Conservation (phyloP, 2,329 filamentous ascomycete genomes). For the Penicillium sp. region DNA sequence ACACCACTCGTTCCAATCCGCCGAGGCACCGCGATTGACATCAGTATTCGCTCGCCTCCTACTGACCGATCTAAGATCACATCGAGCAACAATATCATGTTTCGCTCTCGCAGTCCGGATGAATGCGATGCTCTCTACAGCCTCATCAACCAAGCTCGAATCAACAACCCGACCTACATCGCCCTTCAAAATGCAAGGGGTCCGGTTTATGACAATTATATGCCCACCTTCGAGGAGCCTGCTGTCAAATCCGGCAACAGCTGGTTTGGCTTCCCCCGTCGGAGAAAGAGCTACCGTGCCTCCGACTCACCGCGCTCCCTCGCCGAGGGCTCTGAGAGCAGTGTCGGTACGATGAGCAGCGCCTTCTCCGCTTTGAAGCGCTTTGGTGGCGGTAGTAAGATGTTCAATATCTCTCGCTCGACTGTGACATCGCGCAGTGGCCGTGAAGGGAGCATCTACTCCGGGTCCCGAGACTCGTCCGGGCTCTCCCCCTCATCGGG, state of each 20-base stretch:
- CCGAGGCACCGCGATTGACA: constrained; percentile 87
- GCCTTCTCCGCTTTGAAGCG: constrained; percentile 77
- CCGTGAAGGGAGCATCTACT: constrained; percentile 61
- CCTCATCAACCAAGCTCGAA: constrained; percentile 82
- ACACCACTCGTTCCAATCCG: constrained; percentile 89
- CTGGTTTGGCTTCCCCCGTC: constrained; percentile 55
- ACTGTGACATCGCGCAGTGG: constrained; percentile 64
- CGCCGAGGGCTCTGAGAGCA: constrained; percentile 69
- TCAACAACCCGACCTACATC: constrained; percentile 92
- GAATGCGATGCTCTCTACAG: constrained; percentile 83
- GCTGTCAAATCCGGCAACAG: constrained; percentile 39
- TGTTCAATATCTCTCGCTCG: constrained; percentile 82
- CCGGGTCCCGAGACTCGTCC: constrained; percentile 51
- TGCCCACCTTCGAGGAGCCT: constrained; percentile 43
- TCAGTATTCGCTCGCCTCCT: constrained; percentile 88
- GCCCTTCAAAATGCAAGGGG: constrained; percentile 70
- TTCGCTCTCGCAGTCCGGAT: constrained; percentile 73
- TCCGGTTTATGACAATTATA: constrained; percentile 59
- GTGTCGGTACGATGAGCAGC: constrained; percentile 72
- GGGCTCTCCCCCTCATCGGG: constrained; percentile 59
- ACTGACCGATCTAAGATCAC: constrained; percentile 70
- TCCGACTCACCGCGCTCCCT: constrained; percentile 58
- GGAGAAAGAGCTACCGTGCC: constrained; percentile 58
- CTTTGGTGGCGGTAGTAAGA: constrained; percentile 69
- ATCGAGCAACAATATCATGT: constrained; percentile 79